These are phyloP conservation scores for Daldinia bambusicola DNA, from an alignment of 495 filamentous ascomycete genomes.

Conservation along the genomic window DNA sequence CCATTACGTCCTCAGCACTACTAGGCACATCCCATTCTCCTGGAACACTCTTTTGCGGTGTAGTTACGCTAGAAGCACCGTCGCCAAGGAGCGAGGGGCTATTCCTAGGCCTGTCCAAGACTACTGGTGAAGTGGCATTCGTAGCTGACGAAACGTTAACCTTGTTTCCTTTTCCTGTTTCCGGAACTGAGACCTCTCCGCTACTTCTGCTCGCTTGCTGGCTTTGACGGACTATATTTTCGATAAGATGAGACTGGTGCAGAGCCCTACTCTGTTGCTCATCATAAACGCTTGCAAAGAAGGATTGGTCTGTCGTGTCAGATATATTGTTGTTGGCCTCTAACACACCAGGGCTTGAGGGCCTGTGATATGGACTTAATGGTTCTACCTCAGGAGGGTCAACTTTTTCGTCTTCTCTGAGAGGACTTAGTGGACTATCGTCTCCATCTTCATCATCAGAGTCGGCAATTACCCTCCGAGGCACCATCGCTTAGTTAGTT, in stretches of 20 bases:
- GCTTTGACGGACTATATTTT: conserved; percentile 46
- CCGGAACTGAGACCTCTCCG: conserved; percentile 39
- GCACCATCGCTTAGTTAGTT: conserved; percentile 33
- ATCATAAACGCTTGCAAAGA: conserved; percentile 43
- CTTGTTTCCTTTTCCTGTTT: conserved; percentile 35
- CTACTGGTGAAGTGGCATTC: conserved; percentile 40
- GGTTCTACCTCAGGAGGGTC: conserved; percentile 41
- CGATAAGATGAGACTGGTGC: conserved; percentile 43
- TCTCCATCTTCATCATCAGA: conserved; percentile 48
- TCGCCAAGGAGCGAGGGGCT: conserved; percentile 30
- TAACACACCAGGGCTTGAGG: conserved; percentile 12
- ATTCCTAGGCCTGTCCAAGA: conserved; percentile 28
- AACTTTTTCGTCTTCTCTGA: conserved; percentile 15
- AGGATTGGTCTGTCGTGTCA: conserved; percentile 40
- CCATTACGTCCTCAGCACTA: conserved; percentile 30
- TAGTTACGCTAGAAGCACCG: conserved; percentile 35
- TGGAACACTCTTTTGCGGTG: conserved; percentile 36
- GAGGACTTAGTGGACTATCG: conserved; percentile 30
- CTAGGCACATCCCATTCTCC: conserved; percentile 48
- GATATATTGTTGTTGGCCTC: conserved; percentile 27
- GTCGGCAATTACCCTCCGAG: conserved; percentile 44
- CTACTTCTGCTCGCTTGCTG: conserved; percentile 46
- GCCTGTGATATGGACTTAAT: conserved; percentile 38
- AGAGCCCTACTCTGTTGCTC: conserved; percentile 39
- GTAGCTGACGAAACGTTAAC: conserved; percentile 40